Base-by-base conservation (phyloP, 352 stramenopile species). In the Phytophthora vignae region DNA sequence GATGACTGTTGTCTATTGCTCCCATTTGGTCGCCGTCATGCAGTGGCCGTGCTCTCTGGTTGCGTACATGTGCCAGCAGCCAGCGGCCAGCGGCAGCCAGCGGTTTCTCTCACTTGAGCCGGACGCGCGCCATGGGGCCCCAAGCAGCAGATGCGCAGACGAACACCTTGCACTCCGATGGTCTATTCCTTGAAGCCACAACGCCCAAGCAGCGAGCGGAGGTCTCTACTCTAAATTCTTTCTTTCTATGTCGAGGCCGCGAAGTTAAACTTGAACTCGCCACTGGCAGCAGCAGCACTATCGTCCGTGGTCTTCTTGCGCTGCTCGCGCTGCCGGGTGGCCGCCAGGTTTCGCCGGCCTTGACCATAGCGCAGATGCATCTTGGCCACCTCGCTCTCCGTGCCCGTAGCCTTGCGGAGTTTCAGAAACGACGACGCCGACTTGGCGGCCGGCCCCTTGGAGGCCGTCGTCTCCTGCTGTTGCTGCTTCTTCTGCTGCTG, bases 291-390 rank as follows among this genome's bases (percentile, higher is more conserved):
- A 6, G 48, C 25, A 29, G 25, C 14, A 14, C 36, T 42, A 11
- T 63, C 44, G 22, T 62, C 50, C n/a, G 8, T 17, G 1, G 44
- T 19, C 61, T 78, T 74, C 44, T 72, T 74, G 4, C 82, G 80
- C 48, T 78, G 76, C 46, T 85, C 73, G 12, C 82, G 82, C 50
- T 89, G 85, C 11, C 81, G 76, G 8, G 74, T 85, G 0, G 85
- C 85, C 2, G 73, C 64, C 46, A 89, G 56, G 46, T 93, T 91
- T 42, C 83, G 83, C 6, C 82, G 75, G 11, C 85, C 85, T 10
- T 81, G 77, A 19, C 85, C 85, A 55, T 93, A 93, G 21, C 77
- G 80, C 15, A 93, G 74, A 29, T 93, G 85, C 85, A 93, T 93
- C 67, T 86, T 87, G 21, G 82, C 79, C 38, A 91, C 64, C 70